Percentiles rank a stretch among this genome's conserved stretches.
Evolutionary conservation across 305 asterid genomes (phyloP).

Genomic region (Fraxinus albicans): DNA sequence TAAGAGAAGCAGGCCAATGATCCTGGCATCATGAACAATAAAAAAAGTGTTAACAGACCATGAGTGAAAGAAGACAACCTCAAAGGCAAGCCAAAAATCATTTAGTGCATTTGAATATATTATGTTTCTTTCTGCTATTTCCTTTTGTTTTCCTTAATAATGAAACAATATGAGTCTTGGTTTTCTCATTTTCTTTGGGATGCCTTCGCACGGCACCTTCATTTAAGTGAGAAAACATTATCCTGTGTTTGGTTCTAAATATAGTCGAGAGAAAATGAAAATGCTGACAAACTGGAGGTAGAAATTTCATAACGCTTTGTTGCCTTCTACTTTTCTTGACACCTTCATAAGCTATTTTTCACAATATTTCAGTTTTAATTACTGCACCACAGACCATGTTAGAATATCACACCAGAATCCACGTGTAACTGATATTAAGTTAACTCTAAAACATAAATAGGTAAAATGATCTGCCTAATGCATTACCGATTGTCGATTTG

Average conservation of each 20-base stretch:
- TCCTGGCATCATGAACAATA: constrained; percentile 45
- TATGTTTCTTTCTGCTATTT: background rate
- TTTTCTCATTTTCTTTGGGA: background rate
- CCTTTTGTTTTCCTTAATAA: background rate
- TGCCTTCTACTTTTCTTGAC: background rate
- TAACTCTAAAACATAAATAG: background rate
- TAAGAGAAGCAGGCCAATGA: constrained; percentile 86
- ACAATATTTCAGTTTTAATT: background rate
- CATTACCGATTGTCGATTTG: background rate
- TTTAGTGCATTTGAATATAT: background rate
- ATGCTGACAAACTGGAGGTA: background rate
- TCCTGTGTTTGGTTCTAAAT: background rate
- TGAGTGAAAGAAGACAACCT: background rate
- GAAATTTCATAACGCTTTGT: background rate
- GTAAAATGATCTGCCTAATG: background rate
- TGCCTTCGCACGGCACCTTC: background rate
- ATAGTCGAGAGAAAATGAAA: background rate
- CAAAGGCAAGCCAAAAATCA: background rate
- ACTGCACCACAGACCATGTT: background rate
- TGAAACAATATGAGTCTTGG: background rate
- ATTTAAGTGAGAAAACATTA: background rate
- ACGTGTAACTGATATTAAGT: background rate
- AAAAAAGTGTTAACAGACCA: background rate
- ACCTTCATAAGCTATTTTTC: background rate
- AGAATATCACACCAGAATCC: background rate